phyloP scores from a whole-genome alignment of 1,284 basidiomycete species.

The Ganoderma sinense region DNA sequence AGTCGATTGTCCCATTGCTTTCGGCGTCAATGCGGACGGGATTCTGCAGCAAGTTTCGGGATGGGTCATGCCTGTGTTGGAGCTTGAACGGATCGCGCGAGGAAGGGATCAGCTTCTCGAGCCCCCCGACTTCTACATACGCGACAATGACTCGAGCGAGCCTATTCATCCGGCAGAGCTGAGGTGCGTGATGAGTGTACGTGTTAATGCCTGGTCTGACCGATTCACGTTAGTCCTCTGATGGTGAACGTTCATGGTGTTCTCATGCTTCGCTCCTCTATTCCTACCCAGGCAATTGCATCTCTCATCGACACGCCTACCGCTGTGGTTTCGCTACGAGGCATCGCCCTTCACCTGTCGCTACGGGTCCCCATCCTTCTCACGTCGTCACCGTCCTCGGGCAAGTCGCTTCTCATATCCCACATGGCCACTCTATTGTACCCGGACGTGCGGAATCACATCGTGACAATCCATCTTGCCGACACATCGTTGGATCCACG shows the following conservation, averaged over 20 bases:
- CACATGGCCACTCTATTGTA: slow-evolving; percentile 77
- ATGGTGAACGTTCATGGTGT: slow-evolving; percentile 71
- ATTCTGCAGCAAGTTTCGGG: slow-evolving; percentile 62
- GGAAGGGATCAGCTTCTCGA: slow-evolving; percentile 57
- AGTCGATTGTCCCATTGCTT: slow-evolving; percentile 65
- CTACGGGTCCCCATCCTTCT: slow-evolving; percentile 83
- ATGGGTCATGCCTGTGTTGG: slow-evolving; percentile 80
- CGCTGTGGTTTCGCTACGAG: slow-evolving; percentile 63
- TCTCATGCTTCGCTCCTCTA: slow-evolving; percentile 57
- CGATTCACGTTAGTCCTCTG: slow-evolving; percentile 50
- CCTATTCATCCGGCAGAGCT: slow-evolving; percentile 54
- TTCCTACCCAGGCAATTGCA: slow-evolving; percentile 34
- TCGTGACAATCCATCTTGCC: slow-evolving; percentile 89
- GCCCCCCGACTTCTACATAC: slow-evolving; percentile 55
- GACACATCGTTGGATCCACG: slow-evolving; percentile 96
- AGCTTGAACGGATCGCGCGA: slow-evolving; percentile 66
- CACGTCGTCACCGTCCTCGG: slow-evolving; percentile 89
- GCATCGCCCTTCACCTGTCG: slow-evolving; percentile 72
- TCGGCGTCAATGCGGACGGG: slow-evolving; percentile 54
- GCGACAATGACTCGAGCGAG: slow-evolving; percentile 44
- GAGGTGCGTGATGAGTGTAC: slow-evolving; percentile 51
- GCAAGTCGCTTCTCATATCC: slow-evolving; percentile 86
- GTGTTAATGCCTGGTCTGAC: slow-evolving; percentile 18
- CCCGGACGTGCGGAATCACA: slow-evolving; percentile 63
- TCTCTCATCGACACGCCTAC: slow-evolving; percentile 75